A percentile compares a stretch with the other conserved stretches of the same genome.
Evolutionary conservation across 768 basidiomycete species (phyloP).

Genomic region (Astraeus odoratus): DNA sequence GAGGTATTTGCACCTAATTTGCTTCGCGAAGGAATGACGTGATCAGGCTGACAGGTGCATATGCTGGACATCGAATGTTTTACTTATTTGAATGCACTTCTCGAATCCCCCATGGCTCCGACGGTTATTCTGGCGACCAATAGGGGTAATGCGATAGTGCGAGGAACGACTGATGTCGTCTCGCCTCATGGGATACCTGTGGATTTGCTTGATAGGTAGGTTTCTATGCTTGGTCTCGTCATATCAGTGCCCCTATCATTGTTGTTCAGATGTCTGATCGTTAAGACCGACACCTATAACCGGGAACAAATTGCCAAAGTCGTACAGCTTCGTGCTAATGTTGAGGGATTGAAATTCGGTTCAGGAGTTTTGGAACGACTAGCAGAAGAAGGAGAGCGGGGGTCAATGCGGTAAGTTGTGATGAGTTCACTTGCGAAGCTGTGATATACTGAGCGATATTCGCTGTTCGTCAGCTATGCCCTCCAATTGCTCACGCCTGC

Average conservation of each 20-base stretch:
- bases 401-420: conserved; percentile 62
- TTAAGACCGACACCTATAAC: conserved; percentile 81
- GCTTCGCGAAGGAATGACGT: background rate
- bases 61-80: conserved; percentile 99
- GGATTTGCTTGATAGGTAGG: conserved; percentile 86
- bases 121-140: conserved; percentile 97
- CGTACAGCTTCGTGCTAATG: conserved; percentile 75
- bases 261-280: conserved; percentile 75
- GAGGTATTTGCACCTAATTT: conserved; percentile 53
- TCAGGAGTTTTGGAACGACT: conserved; percentile 72
- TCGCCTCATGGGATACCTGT: conserved; percentile 92
- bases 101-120: conserved; percentile 95
- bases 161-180: conserved; percentile 88
- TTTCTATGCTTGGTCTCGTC: conserved; percentile 1
- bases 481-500: conserved; percentile 89
- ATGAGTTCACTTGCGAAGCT: conserved; percentile 3
- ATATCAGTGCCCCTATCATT: conserved; percentile 7
- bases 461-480: conserved; percentile 55
- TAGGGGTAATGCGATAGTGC: conserved; percentile 84
- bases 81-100: conserved; percentile 92
- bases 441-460: conserved; percentile 8
- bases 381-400: conserved; percentile 74
- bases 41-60: conserved; percentile 67
- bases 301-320: conserved; percentile 83
- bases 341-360: conserved; percentile 78